Evolutionary conservation across 495 filamentous ascomycete species (phyloP), one percentile per base, ranked within the genome.

Genomic region (Hypoxylon rickii): DNA sequence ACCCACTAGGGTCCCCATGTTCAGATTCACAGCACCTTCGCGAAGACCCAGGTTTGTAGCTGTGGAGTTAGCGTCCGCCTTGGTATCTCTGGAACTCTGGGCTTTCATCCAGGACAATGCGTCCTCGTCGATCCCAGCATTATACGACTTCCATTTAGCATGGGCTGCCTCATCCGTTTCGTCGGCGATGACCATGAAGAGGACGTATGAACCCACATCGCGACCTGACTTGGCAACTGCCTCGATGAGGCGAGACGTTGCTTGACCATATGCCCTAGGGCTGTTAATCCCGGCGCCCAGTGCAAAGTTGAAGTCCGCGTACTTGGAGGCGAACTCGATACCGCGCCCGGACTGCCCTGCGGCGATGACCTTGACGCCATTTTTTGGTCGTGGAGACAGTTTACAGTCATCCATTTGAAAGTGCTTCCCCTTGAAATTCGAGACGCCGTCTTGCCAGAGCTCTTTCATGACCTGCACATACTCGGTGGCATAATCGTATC

Each of bases 371-470:
- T 64, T 41, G 31, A 69, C 58, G 13, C 55, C 55, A 1, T 55
- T 29, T 8, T 58, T 63, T n/a, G 68, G 68, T 10, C 58, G 60
- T 10, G 68, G 68, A 0, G 58, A 67, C 40, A 71, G 52, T 50
- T 67, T 69, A 55, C 68, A 71, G 42, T 71, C 66, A 0, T 61
- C 56, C 66, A 71, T 71, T 24, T 60, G 53, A 61, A 71, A 71
- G 19, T 71, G 50, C 40, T 67, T 64, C 10, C 68, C 66, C 53
- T 71, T 69, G 59, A 71, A 64, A 22, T 71, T 63, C 15, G 63
- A 69, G 7, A 61, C 58, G 10, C 68, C 68, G 17, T 53, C 47
- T 7, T 54, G 53, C 68, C 68, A 71, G 18, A 71, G 61, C 12
- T 71, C 61, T 34, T 66, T 64, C 64, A 71, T 67, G 2, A 71